phyloP scores from a whole-genome alignment of 192 early-diverging fungal species.

The Backusella tarrabulga region DNA sequence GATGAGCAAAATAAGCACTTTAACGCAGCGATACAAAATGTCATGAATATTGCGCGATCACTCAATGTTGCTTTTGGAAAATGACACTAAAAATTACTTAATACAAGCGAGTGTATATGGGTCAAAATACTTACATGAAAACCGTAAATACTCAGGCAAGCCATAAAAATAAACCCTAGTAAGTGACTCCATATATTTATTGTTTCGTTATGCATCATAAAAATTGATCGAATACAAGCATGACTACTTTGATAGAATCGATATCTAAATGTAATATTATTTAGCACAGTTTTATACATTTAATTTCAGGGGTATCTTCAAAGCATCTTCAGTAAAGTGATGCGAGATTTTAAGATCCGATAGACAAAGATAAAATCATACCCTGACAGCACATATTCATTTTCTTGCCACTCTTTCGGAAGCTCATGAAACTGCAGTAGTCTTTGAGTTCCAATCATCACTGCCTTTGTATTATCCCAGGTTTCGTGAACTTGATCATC shows the following conservation, averaged over 20 bases:
- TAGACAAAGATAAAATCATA: conserved; percentile 18
- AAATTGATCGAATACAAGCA: conserved; percentile 57
- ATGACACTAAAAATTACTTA: conserved; percentile 19
- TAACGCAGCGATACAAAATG: conserved; percentile 56
- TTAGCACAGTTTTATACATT: neutral
- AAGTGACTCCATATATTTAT: conserved; percentile 42
- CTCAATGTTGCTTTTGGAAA: conserved; percentile 27
- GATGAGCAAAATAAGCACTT: conserved; percentile 59
- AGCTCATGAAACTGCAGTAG: conserved; percentile 56
- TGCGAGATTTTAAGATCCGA: neutral
- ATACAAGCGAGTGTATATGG: neutral
- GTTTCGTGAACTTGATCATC: conserved; percentile 53
- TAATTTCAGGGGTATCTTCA: neutral
- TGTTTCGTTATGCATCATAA: conserved; percentile 57
- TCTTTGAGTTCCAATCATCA: conserved; percentile 50
- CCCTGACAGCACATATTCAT: conserved; percentile 52
- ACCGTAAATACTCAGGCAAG: conserved; percentile 21
- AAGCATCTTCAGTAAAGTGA: neutral
- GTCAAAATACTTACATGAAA: conserved; percentile 31
- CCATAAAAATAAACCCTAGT: conserved; percentile 36
- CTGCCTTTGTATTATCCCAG: conserved; percentile 49
- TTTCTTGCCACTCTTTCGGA: conserved; percentile 63
- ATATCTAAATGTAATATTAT: conserved; percentile 33
- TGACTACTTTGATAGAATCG: conserved; percentile 52
- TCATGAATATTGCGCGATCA: conserved; percentile 50